These are phyloP conservation scores for Arabidopsis arenosa DNA, from an alignment of 345 rosid species.

Conservation along the genomic window DNA sequence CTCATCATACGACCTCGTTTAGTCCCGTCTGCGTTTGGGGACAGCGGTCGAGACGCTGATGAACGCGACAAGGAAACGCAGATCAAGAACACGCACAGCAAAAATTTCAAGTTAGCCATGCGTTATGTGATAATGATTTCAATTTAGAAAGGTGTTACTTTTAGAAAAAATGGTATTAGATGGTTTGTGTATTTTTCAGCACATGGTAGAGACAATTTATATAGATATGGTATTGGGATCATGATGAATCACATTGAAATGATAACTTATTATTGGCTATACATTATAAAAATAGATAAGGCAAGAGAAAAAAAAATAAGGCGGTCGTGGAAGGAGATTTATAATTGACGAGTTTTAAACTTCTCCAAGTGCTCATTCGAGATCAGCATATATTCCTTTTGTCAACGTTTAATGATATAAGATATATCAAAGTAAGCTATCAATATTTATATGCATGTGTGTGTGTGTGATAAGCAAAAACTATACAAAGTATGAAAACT, in stretches of 20 bases:
- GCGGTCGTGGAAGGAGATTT: slow-evolving; percentile 30
- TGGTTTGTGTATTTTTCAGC: slow-evolving; percentile 11
- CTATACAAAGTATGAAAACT: background rate
- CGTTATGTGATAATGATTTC: background rate
- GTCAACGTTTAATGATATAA: slow-evolving; percentile 25
- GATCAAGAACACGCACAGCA: slow-evolving; percentile 44
- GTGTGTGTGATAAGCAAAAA: background rate
- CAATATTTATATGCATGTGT: too few relatives aligned
- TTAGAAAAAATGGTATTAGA: background rate
- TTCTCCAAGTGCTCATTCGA: too few relatives aligned
- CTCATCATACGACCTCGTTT: slow-evolving; percentile 48
- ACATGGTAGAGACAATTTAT: slow-evolving; percentile 31
- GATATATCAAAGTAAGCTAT: background rate
- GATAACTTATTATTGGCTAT: background rate
- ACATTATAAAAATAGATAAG: background rate
- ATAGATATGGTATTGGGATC: slow-evolving; percentile 37
- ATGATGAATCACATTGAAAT: slow-evolving; percentile 22
- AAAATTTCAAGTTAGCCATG: slow-evolving; percentile 40
- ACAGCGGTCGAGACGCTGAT: slow-evolving; percentile 45
- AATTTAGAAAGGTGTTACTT: slow-evolving; percentile 13
- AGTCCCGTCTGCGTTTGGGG: slow-evolving; percentile 1
- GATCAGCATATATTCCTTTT: background rate
- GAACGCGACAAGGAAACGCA: slow-evolving; percentile 43
- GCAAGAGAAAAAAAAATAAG: background rate
- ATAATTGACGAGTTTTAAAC: background rate